Conservation (phyloP, 805 yeast species). For the Metschnikowia vanudenii region DNA sequence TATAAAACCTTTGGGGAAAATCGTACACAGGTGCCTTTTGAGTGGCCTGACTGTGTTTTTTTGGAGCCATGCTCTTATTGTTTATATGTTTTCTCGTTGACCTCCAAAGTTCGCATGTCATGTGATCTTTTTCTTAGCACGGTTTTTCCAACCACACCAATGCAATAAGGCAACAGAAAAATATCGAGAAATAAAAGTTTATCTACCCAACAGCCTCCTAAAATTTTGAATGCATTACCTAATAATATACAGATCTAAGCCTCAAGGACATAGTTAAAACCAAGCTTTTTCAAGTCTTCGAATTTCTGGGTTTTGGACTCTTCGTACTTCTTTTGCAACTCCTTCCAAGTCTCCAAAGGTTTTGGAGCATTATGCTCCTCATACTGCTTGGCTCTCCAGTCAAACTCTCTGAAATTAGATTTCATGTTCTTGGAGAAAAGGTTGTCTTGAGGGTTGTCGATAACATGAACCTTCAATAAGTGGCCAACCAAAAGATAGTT, state of each 20-base stretch:
- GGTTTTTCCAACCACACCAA: not conserved
- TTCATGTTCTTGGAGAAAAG: slow-evolving; percentile 34
- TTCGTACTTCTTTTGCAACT: slow-evolving; percentile 47
- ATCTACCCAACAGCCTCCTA: not conserved
- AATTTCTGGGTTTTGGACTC: slow-evolving; percentile 44
- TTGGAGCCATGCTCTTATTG: slow-evolving; percentile 13
- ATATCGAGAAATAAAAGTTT: not conserved
- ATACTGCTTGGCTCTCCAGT: slow-evolving; percentile 21
- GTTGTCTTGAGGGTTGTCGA: slow-evolving; percentile 58
- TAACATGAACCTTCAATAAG: slow-evolving; percentile 58
- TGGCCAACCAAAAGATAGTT: slow-evolving; percentile 89
- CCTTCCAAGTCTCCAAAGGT: slow-evolving; percentile 54
- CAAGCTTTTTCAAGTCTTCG: slow-evolving; percentile 42
- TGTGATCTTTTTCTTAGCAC: not conserved
- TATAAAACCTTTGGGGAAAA: slow-evolving; percentile 21
- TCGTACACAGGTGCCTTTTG: slow-evolving; percentile 10
- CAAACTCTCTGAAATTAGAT: slow-evolving; percentile 14
- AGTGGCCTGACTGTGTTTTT: slow-evolving; percentile 3
- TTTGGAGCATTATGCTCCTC: slow-evolving; percentile 57
- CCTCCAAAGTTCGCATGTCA: not conserved
- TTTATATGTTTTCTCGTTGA: not conserved
- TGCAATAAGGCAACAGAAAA: not conserved
- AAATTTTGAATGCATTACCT: slow-evolving; percentile 3
- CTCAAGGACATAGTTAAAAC: slow-evolving; percentile 19
- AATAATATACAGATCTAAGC: slow-evolving; percentile 10